Base-by-base conservation (phyloP, 1,284 basidiomycete species). In the Leccinum laetum region DNA sequence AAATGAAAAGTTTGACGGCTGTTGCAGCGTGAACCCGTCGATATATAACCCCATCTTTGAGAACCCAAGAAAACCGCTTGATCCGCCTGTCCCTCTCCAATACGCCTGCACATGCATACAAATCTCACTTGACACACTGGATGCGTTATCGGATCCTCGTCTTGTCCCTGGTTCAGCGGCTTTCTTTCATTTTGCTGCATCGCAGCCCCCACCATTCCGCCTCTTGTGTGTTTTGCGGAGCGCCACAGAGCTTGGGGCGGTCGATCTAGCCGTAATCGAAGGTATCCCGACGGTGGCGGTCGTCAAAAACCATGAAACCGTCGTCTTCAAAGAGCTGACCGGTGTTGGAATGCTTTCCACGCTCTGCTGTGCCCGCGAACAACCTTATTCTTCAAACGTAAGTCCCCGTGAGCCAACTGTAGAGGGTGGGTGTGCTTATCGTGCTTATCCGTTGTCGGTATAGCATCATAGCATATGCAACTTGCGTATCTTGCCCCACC, bases 401-500 rank as follows among this genome's bases (percentile, higher is more conserved):
- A 67, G 69, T 64, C 21, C 10, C 14, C n/a, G 3, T 46, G 7
- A 2, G 18, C 18, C 37, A 41, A 29, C 4, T 11, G 14, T 55
- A 1, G 13, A 18, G 16, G 37, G 11, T 26, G 16, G 10, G 11
- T 41, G 3, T 64, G 35, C 71, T 73, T 60, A 74, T 58, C 10
- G 3, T 64, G 35, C 67, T 73, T 60, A 74, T 58, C 10, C 11
- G 16, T 26, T 13, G 24, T 62, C 41, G 6, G 21, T 29, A 13
- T n/a, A 83, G 82, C 69, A 73, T 26, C 81, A 86, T 68, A 75
- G 75, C 35, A 84, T 89, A 68, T 79, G 79, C 60, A 82, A 80
- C 18, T 79, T 86, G 64, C 83, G 86, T 49, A 79, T 86, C n/a
- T 72, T 89, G 49, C 84, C 88, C 2, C 73, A 75, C 4, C 85